Percentiles rank a stretch among this genome's conserved stretches.
Evolutionary conservation across 2,329 filamentous ascomycete genomes (phyloP).

Genomic region (Claviceps sp.): DNA sequence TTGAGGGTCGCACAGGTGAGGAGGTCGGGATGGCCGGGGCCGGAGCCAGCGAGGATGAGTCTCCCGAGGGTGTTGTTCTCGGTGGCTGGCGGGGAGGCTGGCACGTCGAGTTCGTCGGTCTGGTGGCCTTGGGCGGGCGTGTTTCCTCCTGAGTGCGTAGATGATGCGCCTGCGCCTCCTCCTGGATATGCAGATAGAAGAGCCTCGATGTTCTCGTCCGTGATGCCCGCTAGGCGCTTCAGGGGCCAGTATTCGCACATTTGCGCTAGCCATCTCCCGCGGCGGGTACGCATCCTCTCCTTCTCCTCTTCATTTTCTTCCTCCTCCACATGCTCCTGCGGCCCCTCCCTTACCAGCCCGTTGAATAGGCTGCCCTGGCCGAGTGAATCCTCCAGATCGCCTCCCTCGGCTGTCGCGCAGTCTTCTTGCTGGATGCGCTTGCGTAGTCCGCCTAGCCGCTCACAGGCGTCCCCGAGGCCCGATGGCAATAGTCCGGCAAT

Average conservation of each 20-base stretch:
- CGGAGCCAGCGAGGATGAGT: conserved; percentile 82
- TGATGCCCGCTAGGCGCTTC: conserved; percentile 63
- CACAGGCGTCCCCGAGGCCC: conserved; percentile 64
- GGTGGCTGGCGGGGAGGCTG: conserved; percentile 7
- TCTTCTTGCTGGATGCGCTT: conserved; percentile 64
- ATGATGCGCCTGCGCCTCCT: conserved; percentile 14
- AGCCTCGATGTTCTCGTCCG: conserved; percentile 62
- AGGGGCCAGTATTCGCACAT: conserved; percentile 99
- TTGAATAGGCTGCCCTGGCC: conserved; percentile 80
- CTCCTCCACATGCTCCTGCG: conserved; percentile 18
- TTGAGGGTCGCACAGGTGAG: conserved; percentile 72
- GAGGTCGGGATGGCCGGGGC: conserved; percentile 83
- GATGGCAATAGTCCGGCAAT: conserved; percentile 67
- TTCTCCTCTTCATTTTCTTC: conserved; percentile 37
- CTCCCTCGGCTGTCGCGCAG: conserved; percentile 17
- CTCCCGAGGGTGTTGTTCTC: conserved; percentile 36
- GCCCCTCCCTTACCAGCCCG: conserved; percentile 60
- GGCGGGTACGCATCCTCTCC: conserved; percentile 49
- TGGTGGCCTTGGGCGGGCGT: too few relatives aligned
- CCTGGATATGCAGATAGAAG: conserved; percentile 61
- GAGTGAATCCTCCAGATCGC: conserved; percentile 42
- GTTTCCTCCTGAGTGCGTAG: conserved; percentile 29
- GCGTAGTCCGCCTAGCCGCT: conserved; percentile 60
- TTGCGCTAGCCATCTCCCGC: conserved; percentile 87
- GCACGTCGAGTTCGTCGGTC: too few relatives aligned